A percentile compares a stretch with the other conserved stretches of the same genome.
These are phyloP conservation scores for Naematelia encephala DNA, from an alignment of 768 basidiomycete genomes.

Conservation along the genomic window DNA sequence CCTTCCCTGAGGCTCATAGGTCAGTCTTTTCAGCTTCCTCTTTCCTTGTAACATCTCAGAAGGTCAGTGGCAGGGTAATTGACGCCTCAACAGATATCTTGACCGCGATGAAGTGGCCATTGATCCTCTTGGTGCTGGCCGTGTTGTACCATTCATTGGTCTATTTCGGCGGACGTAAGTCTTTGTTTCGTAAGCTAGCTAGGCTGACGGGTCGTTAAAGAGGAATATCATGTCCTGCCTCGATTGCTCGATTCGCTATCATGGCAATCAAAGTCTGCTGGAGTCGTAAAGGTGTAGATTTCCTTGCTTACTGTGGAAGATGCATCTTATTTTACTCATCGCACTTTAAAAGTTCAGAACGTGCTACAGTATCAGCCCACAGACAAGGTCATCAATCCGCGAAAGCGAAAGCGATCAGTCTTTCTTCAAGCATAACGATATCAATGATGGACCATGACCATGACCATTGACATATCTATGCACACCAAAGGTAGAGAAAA, in stretches of 20 bases:
- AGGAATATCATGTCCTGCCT: constrained; percentile 37
- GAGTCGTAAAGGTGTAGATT: constrained; percentile 1
- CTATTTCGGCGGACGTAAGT: constrained; percentile 31
- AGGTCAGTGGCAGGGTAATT: background rate
- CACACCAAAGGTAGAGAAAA: too few species aligned
- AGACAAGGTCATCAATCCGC: too few species aligned
- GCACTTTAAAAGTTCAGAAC: too few species aligned
- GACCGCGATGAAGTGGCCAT: constrained; percentile 16
- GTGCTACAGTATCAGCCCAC: too few species aligned
- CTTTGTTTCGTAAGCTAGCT: background rate
- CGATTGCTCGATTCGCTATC: constrained; percentile 19
- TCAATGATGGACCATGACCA: too few species aligned
- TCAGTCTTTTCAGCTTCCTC: too few species aligned
- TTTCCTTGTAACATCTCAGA: too few species aligned
- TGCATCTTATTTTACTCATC: too few species aligned
- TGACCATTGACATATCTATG: background rate
- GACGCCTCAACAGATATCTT: constrained; percentile 24
- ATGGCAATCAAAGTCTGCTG: constrained; percentile 1
- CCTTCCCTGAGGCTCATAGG: constrained; percentile 25
- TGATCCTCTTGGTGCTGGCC: constrained; percentile 31
- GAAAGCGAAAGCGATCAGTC: too few species aligned
- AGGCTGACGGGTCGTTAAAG: constrained; percentile 14
- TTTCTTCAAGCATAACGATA: too few species aligned
- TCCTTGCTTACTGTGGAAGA: too few species aligned
- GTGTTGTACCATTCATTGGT: constrained; percentile 35